Evolutionary conservation across 306 rosid species (phyloP), one percentile per base, ranked within the genome.

Genomic region (Fagus sylvatica): DNA sequence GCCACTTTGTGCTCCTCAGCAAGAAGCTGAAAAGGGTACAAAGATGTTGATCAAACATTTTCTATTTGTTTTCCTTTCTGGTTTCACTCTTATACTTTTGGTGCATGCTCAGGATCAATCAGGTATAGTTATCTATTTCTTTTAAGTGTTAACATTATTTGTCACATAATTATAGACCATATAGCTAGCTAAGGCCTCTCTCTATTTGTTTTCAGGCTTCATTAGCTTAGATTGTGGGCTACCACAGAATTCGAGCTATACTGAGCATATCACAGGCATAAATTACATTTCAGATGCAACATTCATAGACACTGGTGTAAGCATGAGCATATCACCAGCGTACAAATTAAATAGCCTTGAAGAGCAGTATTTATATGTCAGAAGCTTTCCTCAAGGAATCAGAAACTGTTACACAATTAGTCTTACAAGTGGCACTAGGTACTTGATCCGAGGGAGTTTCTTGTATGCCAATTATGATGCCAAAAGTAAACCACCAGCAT

Each of bases 171-270:
- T 13, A 17, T 7, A 2, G n/a, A 53, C n/a, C 17, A 54, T 1
- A 22, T n/a, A n/a, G n/a, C n/a, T 48, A 69, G 4, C 43, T 77
- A 13, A 48, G 15, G 17, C n/a, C n/a, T 3, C 46, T 74, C 39
- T 37, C 2, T 54, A 7, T 37, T 0, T 76, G 33, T 74, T 2
- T n/a, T 59, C 84, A 84, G 93, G 83, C 69, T 85, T 87, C 86
- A 83, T 87, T 16, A 89, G 86, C 84, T 69, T 89, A 17, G 82
- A 86, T 39, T 86, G 89, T 9, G 89, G 89, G 53, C 46, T 80
- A 60, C 9, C 53, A 11, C 76, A 66, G 30, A 62, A 71, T 16
- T 33, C 19, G 5, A 33, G 5, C 37, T 86, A 79, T 48, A 28
- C 48, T 12, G 87, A 86, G 30, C 2, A 8, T 1, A 41, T 28